Evolutionary conservation across 352 stramenopile genomes (phyloP), one percentile per base, ranked within the genome.

Genomic region (Phytophthora capsici): DNA sequence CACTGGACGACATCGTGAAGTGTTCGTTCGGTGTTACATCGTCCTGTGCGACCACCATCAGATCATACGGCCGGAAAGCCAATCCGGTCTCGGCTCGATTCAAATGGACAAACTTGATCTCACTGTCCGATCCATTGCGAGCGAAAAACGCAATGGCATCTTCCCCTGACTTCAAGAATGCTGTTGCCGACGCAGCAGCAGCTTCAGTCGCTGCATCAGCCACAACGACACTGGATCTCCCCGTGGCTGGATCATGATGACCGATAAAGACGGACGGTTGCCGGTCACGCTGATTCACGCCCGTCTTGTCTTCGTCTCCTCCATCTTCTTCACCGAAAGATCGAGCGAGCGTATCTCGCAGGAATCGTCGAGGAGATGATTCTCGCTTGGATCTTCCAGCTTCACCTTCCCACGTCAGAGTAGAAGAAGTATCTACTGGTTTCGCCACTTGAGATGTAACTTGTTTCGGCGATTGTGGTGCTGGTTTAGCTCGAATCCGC

Each of bases 81-180:
- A 92, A 69, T 4, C 81, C 76, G 0, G 74, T 86, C 10, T 84
- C 55, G 0, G 88, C 85, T 17, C 90, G 85, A 45, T 98, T 96
- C 4, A 98, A 57, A 57, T 98, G 90, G 22, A 98, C 91, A 54
- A 98, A 98, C 76, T 98, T 98, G 54, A 98, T 94, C 48, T 94
- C 86, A 47, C 78, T 96, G 38, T 93, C 89, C 2, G 90, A 88
- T 20, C 93, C 91, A 63, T 98, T 93, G 48, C 94, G 86, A 1
- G 91, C 94, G 44, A 98, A 98, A 57, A 98, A 98, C 1, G 96
- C 91, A 22, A 98, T 97, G 1, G 90, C 83, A 54, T 98, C 94
- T 64, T 98, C 93, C 4, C 92, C 90, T 0, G 86, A 84, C 32
- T 86, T 86, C 0, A 93, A 51, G 34, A 92, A 90, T 0, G 73